Evolutionary conservation across 176 grass and related monocot species (phyloP).

Genomic region (Dactylis glomerata): DNA sequence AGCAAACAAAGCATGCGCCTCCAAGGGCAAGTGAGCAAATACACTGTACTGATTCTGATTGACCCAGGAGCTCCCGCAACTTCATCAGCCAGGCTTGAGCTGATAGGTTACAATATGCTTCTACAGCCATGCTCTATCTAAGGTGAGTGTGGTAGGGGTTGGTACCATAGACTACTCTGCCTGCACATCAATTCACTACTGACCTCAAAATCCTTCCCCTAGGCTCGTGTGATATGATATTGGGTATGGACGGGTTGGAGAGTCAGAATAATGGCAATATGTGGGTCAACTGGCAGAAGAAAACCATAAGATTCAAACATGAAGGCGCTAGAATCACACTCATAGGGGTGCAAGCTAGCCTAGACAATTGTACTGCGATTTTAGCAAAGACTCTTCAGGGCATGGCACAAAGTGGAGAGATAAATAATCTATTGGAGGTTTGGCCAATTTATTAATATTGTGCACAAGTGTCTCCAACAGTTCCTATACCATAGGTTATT

Average conservation of each 20-base stretch:
- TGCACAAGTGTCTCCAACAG: neutral
- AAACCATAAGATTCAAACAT: neutral
- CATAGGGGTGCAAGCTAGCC: neutral
- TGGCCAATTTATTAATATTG: neutral
- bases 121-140: no score
- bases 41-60: no score
- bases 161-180: no score
- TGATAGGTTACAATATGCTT: no score
- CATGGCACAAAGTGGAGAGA: neutral
- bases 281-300: neutral
- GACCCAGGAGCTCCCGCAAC: no score
- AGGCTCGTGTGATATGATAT: neutral
- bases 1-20: no score
- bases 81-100: no score
- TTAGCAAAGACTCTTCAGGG: neutral
- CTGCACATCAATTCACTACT: no score
- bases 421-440: neutral
- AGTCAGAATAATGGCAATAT: neutral
- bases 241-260: neutral
- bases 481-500: no score
- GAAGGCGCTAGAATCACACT: neutral
- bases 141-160: no score
- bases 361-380: accelerated
- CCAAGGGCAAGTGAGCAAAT: no score
- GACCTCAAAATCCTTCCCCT: no score